phyloP scores from a whole-genome alignment of 1,284 basidiomycete species.

The Cutaneotrichosporon dermatis region DNA sequence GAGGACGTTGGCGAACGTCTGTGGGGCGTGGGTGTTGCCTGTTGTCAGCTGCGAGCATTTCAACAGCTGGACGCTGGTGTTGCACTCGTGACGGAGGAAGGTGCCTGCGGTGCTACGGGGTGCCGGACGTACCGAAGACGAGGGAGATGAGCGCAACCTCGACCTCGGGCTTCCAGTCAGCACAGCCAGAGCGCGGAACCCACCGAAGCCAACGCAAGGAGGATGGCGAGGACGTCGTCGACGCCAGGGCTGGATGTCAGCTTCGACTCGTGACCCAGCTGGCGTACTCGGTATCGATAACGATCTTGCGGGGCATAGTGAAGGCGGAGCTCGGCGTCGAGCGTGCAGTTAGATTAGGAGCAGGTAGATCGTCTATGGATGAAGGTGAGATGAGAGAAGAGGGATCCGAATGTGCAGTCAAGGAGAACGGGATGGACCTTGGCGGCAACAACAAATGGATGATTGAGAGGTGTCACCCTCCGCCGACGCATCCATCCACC shows the following conservation, averaged over 20 bases:
- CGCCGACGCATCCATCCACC: too few species aligned
- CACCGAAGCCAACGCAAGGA: slow-evolving; percentile 40
- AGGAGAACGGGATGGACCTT: too few species aligned
- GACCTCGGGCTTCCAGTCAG: slow-evolving; percentile 59
- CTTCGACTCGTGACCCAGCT: not conserved
- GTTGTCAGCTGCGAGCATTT: not conserved
- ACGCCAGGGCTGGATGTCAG: slow-evolving; percentile 58
- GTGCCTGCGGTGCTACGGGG: not conserved
- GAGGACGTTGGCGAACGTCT: slow-evolving; percentile 60
- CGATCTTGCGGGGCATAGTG: slow-evolving; percentile 38
- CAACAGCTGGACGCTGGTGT: not conserved
- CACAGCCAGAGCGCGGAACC: slow-evolving; percentile 17
- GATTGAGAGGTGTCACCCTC: too few species aligned
- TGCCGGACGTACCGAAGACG: slow-evolving; percentile 62
- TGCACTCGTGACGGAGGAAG: not conserved
- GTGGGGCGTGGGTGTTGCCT: slow-evolving; percentile 66
- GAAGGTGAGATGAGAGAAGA: not conserved
- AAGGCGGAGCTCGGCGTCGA: not conserved
- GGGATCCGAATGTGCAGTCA: too few species aligned
- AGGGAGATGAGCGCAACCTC: slow-evolving; percentile 62
- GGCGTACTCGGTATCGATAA: slow-evolving; percentile 46
- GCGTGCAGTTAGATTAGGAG: too few species aligned
- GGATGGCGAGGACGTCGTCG: slow-evolving; percentile 76
- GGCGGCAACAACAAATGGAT: too few species aligned
- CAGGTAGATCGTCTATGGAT: not conserved